Evolutionary conservation across 768 basidiomycete species (phyloP).

Genomic region (Rhodotorula graminis): DNA sequence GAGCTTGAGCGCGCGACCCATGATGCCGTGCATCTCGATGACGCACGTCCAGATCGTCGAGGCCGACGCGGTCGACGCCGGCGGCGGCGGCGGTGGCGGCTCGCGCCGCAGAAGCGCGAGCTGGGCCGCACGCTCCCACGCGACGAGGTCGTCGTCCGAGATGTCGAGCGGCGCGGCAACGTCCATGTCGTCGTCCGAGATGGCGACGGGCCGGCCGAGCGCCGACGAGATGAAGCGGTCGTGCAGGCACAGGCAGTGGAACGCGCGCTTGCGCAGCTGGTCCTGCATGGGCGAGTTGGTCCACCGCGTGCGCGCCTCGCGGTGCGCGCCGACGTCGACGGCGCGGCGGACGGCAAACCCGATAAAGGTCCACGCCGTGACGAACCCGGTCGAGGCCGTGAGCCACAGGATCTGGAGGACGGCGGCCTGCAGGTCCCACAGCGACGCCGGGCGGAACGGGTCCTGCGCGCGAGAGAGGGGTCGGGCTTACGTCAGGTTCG

Average conservation of each 20-base stretch:
- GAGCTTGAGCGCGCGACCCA: background rate
- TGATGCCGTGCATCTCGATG: slow-evolving; percentile 6
- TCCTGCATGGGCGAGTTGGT: slow-evolving; percentile 53
- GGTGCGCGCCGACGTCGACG: slow-evolving; percentile 73
- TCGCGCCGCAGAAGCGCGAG: background rate
- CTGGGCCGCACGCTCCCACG: slow-evolving; percentile 15
- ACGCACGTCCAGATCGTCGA: background rate
- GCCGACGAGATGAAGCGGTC: slow-evolving; percentile 45
- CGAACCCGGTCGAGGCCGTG: slow-evolving; percentile 41
- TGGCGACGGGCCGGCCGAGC: slow-evolving; percentile 65
- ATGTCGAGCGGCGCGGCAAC: slow-evolving; percentile 12
- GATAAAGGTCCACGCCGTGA: slow-evolving; percentile 36
- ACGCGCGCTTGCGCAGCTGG: slow-evolving; percentile 73
- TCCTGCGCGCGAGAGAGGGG: background rate
- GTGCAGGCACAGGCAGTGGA: slow-evolving; percentile 52
- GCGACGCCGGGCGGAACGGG: background rate
- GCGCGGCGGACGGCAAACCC: slow-evolving; percentile 55
- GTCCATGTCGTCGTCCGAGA: slow-evolving; percentile 70
- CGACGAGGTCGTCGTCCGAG: slow-evolving; percentile 15
- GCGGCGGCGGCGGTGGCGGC: slow-evolving; percentile 7
- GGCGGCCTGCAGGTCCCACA: slow-evolving; percentile 45
- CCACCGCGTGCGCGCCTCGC: slow-evolving; percentile 52
- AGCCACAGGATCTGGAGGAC: slow-evolving; percentile 49
- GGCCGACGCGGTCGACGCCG: background rate
- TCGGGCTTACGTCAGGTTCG: background rate